Evolutionary conservation across 139 green algal species (phyloP), one percentile per base, ranked within the genome.

Genomic region (Volvox africanus): DNA sequence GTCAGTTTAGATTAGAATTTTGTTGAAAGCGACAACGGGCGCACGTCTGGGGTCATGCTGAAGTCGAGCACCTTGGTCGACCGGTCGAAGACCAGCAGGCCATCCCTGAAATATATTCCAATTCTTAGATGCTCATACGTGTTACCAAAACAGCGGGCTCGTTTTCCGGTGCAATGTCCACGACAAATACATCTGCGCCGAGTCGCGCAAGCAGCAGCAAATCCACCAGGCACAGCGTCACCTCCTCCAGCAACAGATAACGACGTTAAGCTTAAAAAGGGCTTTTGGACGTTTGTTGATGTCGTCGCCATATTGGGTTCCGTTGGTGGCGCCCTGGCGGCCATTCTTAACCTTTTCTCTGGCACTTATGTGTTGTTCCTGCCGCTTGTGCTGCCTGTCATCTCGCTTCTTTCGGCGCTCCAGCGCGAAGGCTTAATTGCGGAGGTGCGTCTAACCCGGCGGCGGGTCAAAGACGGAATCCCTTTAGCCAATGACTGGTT

Each of bases 351-450:
- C 69, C 37, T 93, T 0, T 88, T 93, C 14, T 84, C 82, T 28
- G 88, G 87, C 30, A 91, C 79, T 0, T 93, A 93, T 37, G 92
- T 93, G 30, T 88, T 95, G 12, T 84, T 82, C 28, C 87, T 95
- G n/a, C 93, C 93, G 13, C 76, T 95, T 88, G 87, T 95, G 78
- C 92, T 95, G 65, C 93, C 93, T 6, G 92, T 95, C 12, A 84
- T 95, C n/a, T 94, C 93, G 5, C 90, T 95, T 22, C 82, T 95
- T 1, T 90, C 93, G 71, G 92, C 92, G 0, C 80, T 93, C 22
- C 91, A 93, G 21, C 75, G 92, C 13, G 93, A 94, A 78, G 90
- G 92, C 14, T 75, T 95, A 1, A 93, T 88, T 33, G 92, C 81
- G 18, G 90, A 95, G 93, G 93, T 90, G 55, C 61, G 80, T 55